phyloP scores from a whole-genome alignment of 2,329 filamentous ascomycete genomes.

The Pleurostoma richardsiae region DNA sequence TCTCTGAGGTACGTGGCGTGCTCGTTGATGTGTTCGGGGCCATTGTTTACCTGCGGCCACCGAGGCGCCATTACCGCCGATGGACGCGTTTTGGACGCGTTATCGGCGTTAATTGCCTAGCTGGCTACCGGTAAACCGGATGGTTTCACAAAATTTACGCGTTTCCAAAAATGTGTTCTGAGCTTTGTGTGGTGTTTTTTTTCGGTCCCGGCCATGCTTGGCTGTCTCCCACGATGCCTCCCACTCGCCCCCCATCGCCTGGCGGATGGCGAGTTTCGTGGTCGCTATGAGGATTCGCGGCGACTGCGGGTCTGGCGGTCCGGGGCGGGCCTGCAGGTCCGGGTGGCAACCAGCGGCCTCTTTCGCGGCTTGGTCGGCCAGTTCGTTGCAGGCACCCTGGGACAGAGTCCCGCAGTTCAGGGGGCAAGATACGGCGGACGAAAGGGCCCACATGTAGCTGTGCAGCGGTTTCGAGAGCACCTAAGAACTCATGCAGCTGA shows the following conservation, averaged over 20 bases:
- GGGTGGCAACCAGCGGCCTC: conserved; percentile 29
- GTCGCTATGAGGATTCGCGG: conserved; percentile 9
- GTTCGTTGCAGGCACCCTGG: conserved; percentile 12
- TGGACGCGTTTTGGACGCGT: background rate
- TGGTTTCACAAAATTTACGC: background rate
- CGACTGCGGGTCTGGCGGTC: too few relatives aligned
- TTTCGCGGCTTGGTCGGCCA: conserved; percentile 24
- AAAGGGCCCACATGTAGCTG: too few relatives aligned
- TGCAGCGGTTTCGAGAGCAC: too few relatives aligned
- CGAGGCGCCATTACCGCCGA: background rate
- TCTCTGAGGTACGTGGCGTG: conserved; percentile 12
- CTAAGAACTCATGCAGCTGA: too few relatives aligned
- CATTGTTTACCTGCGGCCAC: background rate
- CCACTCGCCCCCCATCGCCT: conserved; percentile 8
- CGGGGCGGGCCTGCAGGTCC: conserved; percentile 2
- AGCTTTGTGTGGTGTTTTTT: background rate
- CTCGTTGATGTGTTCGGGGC: conserved; percentile 12
- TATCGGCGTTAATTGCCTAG: background rate
- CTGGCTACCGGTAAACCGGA: background rate
- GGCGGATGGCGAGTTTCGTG: conserved; percentile 9
- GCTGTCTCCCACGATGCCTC: conserved; percentile 3
- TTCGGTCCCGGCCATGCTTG: conserved; percentile 6
- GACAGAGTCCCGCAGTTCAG: too few relatives aligned
- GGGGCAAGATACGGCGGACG: too few relatives aligned
- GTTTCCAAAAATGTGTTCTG: background rate